Evolutionary conservation across 257 asterid genomes (phyloP).

Genomic region (Salvia hispanica): DNA sequence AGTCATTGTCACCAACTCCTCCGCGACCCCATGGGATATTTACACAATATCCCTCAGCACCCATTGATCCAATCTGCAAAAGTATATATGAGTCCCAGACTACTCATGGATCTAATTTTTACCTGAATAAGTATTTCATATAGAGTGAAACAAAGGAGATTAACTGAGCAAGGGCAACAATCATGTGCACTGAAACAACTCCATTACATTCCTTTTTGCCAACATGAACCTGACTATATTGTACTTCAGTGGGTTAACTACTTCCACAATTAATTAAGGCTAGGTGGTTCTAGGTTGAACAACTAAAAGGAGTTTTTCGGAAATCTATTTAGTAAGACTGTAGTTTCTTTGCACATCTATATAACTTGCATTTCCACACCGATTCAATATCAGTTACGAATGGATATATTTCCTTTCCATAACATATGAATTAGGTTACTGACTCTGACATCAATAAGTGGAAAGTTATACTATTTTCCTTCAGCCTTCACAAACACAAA

Average conservation of each 20-base stretch:
- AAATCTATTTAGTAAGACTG: not conserved
- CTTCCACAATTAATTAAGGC: not conserved
- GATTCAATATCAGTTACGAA: constrained; percentile 15
- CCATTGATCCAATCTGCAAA: constrained; percentile 84
- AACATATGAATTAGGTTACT: constrained; percentile 1
- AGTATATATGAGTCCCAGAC: constrained; percentile 16
- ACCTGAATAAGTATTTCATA: not conserved
- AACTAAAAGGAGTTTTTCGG: not conserved
- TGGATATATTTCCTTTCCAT: not conserved
- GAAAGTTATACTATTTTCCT: not conserved
- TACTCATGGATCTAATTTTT: constrained; percentile 9
- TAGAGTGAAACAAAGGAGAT: constrained; percentile 5
- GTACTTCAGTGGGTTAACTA: not conserved
- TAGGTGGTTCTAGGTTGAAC: constrained; percentile 26
- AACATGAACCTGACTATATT: not conserved
- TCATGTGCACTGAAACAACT: constrained; percentile 26
- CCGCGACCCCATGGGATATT: constrained; percentile 94
- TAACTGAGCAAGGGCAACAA: constrained; percentile 24
- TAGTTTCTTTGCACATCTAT: constrained; percentile 17
- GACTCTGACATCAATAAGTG: constrained; percentile 1
- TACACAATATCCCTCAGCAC: constrained; percentile 95
- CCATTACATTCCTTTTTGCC: constrained; percentile 16
- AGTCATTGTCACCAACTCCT: constrained; percentile 97
- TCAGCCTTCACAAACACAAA: constrained; percentile 25
- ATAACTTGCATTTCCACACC: not conserved